phyloP scores from a whole-genome alignment of 1,284 basidiomycete genomes.

The Earliella scabrosa region DNA sequence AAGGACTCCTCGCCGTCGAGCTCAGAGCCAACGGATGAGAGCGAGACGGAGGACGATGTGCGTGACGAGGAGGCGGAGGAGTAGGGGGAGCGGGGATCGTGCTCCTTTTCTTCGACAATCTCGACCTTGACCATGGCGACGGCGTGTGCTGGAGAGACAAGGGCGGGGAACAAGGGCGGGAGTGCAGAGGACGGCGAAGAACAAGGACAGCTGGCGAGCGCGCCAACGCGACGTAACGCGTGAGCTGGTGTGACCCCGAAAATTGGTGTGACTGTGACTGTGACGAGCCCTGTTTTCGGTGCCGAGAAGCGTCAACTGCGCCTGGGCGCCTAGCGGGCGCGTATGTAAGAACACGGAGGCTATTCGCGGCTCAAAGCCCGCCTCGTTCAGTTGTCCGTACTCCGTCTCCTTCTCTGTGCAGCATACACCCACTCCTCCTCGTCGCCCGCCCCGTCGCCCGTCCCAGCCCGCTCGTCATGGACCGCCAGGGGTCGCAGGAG shows the following conservation, averaged over 20 bases:
- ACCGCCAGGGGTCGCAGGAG: conserved; percentile 16
- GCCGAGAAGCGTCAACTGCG: conserved; percentile 22
- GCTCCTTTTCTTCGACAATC: conserved; percentile 80
- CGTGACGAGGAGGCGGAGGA: conserved; percentile 67
- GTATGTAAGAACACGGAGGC: conserved; percentile 23
- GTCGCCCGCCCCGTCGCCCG: not conserved
- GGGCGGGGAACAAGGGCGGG: conserved; percentile 5
- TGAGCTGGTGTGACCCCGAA: not conserved
- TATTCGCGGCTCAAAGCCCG: conserved; percentile 4
- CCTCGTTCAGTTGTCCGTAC: not conserved
- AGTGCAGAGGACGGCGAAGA: not conserved
- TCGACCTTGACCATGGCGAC: conserved; percentile 81
- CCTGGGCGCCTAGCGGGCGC: conserved; percentile 19
- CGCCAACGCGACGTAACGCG: not conserved
- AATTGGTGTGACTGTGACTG: conserved; percentile 16
- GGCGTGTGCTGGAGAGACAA: conserved; percentile 7
- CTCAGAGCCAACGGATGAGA: conserved; percentile 77
- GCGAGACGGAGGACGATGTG: conserved; percentile 68
- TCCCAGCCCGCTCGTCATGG: conserved; percentile 9
- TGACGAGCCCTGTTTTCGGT: conserved; percentile 19
- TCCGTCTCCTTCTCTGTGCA: not conserved
- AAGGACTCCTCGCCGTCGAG: conserved; percentile 79
- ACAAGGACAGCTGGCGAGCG: not conserved
- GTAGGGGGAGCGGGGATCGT: conserved; percentile 62
- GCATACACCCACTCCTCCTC: not conserved